Evolutionary conservation across 2,329 filamentous ascomycete species (phyloP).

Genomic region (Hortaea sp.): DNA sequence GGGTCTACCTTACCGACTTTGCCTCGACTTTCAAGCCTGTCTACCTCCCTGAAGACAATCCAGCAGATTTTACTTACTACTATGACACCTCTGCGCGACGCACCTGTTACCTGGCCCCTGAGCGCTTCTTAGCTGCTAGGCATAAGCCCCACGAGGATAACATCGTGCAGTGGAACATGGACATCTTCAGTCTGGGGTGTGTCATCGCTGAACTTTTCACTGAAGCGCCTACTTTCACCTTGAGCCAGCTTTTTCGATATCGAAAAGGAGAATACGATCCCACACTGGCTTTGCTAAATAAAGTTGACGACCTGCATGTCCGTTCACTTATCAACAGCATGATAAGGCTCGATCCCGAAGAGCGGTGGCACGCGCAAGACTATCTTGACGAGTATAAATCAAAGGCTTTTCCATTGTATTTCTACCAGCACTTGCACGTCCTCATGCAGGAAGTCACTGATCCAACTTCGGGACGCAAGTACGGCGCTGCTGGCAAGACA

Average conservation of each 20-base stretch:
- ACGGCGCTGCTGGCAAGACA: conserved; percentile 55
- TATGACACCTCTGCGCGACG: conserved; percentile 87
- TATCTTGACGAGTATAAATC: conserved; percentile 86
- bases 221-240: conserved; percentile 91
- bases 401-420: conserved; percentile 91
- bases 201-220: conserved; percentile 95
- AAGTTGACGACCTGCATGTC: conserved; percentile 79
- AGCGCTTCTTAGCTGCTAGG: conserved; percentile 70
- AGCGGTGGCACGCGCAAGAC: conserved; percentile 84
- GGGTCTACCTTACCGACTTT: conserved; percentile 96
- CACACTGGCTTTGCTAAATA: conserved; percentile 64
- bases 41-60: conserved; percentile 89
- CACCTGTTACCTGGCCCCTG: conserved; percentile 91
- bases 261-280: conserved; percentile 88
- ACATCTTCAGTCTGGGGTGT: conserved; percentile 93
- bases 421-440: conserved; percentile 93
- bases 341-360: conserved; percentile 89
- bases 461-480: conserved; percentile 66
- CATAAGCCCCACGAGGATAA: conserved; percentile 41
- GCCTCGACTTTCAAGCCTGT: conserved; percentile 92
- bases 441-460: conserved; percentile 97
- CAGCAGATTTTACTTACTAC: conserved; percentile 94
- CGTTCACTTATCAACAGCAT: conserved; percentile 87
- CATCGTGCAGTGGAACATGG: conserved; percentile 71
- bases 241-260: conserved; percentile 93